Evolutionary conservation across 108 stramenopile genomes (phyloP), one percentile per base, ranked within the genome.

Genomic region (Discostella pseudostelligera): DNA sequence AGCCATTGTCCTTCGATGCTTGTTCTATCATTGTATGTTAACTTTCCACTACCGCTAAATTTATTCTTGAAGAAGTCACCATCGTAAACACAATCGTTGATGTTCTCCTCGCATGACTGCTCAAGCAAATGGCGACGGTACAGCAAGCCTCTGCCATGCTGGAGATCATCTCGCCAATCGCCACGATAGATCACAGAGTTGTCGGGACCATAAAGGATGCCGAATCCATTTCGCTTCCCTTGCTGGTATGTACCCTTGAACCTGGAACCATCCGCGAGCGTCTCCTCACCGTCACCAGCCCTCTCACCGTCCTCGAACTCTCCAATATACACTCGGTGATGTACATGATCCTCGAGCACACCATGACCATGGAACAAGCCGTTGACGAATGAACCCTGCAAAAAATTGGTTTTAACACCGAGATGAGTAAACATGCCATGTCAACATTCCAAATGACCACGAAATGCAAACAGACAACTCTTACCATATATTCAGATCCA

Each of bases 1-100:
- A 62, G 57, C 72, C 72, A 79, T 25, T 69, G 70, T 16, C 78
- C 78, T 48, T 78, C 77, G 13, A 66, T 73, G 45, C 64, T 65
- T 35, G 72, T 73, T 9, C 61, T 55, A 44, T 67, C 56, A 11
- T 59, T 57, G 39, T 75, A 75, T 4, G 61, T 65, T 44, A 60
- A 75, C 13, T 51, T 49, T 1, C 74, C 74, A 39, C 54, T 75
- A 54, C 74, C 74, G 10, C 67, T 49, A 61, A 68, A 56, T 44
- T 68, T 75, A 20, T 61, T 66, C 35, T 54, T 14, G 32, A 44
- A 16, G 40, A 75, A 68, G 56, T 75, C 74, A 0, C 74, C 74
- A 37, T 68, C 63, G 39, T 75, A 75, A 16, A 19, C 32, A 32
- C 32, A 3, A 32, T 32, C 32, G 32, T 54, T 11, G n/a, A n/a